Evolutionary conservation across 2,329 filamentous ascomycete genomes (phyloP).

Genomic region (Raffaelea albimanens): DNA sequence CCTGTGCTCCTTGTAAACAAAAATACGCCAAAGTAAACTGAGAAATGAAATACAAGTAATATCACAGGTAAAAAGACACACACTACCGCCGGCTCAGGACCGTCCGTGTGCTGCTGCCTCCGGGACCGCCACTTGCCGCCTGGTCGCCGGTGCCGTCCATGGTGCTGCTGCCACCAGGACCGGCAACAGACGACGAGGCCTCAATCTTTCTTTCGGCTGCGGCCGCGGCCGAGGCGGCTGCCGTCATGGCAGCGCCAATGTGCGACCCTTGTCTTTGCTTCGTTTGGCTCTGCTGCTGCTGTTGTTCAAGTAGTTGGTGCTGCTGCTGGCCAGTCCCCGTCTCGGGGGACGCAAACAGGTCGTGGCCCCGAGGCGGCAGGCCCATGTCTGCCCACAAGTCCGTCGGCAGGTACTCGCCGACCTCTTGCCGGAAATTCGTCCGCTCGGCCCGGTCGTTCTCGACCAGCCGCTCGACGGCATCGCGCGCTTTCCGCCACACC

Average conservation of each 20-base stretch:
- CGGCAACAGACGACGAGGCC: too few species aligned
- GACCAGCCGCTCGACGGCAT: conserved; percentile 65
- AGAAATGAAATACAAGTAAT: too few species aligned
- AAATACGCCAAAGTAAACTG: too few species aligned
- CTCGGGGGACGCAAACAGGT: conserved; percentile 21
- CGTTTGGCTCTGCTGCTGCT: neutral
- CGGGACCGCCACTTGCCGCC: conserved; percentile 7
- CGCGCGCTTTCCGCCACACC: conserved; percentile 68
- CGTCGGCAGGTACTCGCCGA: conserved; percentile 77
- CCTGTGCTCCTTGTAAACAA: too few species aligned
- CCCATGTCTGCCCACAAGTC: conserved; percentile 79
- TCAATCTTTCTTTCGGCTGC: neutral
- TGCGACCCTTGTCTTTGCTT: too few species aligned
- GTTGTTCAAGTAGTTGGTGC: neutral
- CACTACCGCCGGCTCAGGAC: neutral
- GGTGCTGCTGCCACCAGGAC: neutral
- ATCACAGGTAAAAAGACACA: too few species aligned
- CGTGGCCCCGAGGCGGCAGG: conserved; percentile 44
- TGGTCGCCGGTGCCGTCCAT: conserved; percentile 3
- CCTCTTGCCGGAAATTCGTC: conserved; percentile 69
- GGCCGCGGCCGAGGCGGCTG: neutral
- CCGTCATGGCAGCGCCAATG: too few species aligned
- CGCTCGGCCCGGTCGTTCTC: conserved; percentile 64
- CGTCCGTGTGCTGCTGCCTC: conserved; percentile 12
- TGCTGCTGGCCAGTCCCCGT: neutral